Evolutionary conservation across 768 basidiomycete genomes (phyloP), one percentile per base, ranked within the genome.

Genomic region (Symmetrospora coprosmae): DNA sequence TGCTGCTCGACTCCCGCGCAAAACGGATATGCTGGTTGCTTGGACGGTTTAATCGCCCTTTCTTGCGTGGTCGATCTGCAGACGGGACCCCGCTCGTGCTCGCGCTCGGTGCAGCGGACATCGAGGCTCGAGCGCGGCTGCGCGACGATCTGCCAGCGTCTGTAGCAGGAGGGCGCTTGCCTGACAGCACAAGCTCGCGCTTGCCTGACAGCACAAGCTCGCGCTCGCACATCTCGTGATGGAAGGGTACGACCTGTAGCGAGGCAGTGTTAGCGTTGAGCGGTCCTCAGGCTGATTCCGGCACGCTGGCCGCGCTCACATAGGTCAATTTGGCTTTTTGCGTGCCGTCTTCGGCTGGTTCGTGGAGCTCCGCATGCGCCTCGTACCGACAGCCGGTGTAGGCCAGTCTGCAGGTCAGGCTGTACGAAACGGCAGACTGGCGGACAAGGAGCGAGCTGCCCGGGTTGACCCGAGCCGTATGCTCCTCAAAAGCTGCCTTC

Each of bases 311-410:
- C 14, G 11, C n/a, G 28, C 55, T 46, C 21, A 58, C 55, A 31
- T 58, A 39, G n/a, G 55, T 58, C 11, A 58, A 21, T n/a, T 28
- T 33, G 13, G 46, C 25, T 19, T 43, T 39, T 21, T 43, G 33
- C 19, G 25, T 45, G 16, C 43, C 41, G 41, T 58, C 55, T 28
- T 23, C 25, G 9, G 40, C 40, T 7, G 28, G 31, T 19, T 30
- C 28, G 37, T 58, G 30, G 5, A 13, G 25, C 3, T 39, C 55
- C 27, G 55, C 55, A 43, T 58, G 43, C 28, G 46, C 43, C 43
- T 58, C 55, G 55, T 58, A 58, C 23, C 55, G 55, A 23, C 55
- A 58, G 5, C 55, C 55, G 19, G 55, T 47, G 27, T 58, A 43
- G 8, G 9, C 43, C 8, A 25, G 17, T 11, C 34, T 17, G 41